Evolutionary conservation across 2,329 filamentous ascomycete species (phyloP), one percentile per base, ranked within the genome.

Genomic region (Colletotrichum musae): DNA sequence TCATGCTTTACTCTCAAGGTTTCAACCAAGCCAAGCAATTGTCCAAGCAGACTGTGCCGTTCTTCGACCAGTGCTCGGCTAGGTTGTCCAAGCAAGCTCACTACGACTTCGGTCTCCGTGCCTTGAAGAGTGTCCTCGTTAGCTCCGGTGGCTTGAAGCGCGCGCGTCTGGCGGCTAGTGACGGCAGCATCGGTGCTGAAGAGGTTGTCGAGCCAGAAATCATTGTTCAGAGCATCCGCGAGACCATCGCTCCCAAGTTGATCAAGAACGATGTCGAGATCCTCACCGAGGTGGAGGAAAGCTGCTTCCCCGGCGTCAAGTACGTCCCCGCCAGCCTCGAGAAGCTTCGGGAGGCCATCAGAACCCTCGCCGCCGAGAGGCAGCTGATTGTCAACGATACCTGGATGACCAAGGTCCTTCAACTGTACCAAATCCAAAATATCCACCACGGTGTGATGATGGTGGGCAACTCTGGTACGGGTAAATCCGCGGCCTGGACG

Each of bases 391-490:
- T 97, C 74, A 98, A 92, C 68, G 95, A 98, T 64, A 91, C 92
- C 54, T 99, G 97, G 97, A 94, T 98, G 89, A 96, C 94, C 67
- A 99, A 99, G 83, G 91, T 97, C 41, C 87, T 99, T 9, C 96
- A 99, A 80, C 88, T 99, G 2, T 98, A 97, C 79, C 96, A 99
- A 80, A 99, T 99, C 72, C 96, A 98, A 80, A 93, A 92, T 73
- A 94, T 99, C 68, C 96, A 99, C 77, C 96, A 99, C 75, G 96
- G 96, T 92, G 96, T 99, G 32, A 99, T 99, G 97, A 98, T 99
- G 96, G 96, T 99, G 10, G 96, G 96, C 72, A 94, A 94, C 77
- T 98, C 97, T 36, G 96, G 97, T n/a, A 93, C 95, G 53, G 97
- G 97, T 78, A 99, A 99, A 83, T 98, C 96, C 48, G 91, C 93